Evolutionary conservation across 2,329 filamentous ascomycete species (phyloP).

Genomic region (Helicocarpus griseus): DNA sequence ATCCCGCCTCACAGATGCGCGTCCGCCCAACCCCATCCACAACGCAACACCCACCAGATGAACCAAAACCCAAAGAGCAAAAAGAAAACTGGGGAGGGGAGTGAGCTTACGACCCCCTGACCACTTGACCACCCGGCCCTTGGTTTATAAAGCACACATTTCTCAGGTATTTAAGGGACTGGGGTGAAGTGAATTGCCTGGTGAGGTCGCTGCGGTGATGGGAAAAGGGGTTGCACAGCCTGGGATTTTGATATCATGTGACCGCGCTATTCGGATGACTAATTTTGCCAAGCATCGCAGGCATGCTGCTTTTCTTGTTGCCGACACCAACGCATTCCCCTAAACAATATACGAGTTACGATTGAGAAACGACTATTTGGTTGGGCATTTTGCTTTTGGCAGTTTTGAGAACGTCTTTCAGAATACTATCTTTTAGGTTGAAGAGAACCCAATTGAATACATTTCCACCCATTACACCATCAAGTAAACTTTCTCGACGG

Average conservation of each 20-base stretch:
- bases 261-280: background rate
- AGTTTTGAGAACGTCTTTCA: background rate
- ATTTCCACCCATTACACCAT: background rate
- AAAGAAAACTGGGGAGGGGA: background rate
- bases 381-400: background rate
- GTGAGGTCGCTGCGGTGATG: background rate
- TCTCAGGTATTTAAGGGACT: background rate
- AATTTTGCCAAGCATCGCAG: background rate
- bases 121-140: background rate
- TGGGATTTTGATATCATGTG: background rate
- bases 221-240: background rate
- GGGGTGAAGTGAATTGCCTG: background rate
- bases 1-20: too few relatives aligned
- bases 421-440: background rate
- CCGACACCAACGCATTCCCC: too few relatives aligned
- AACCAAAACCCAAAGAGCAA: too few relatives aligned
- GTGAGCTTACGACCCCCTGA: background rate
- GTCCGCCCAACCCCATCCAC: too few relatives aligned
- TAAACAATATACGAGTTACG: background rate
- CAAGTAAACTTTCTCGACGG: background rate
- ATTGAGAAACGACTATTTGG: background rate
- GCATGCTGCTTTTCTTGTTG: background rate
- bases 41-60: too few relatives aligned
- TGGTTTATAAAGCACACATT: background rate
- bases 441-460: background rate